Evolutionary conservation across 1,139 yeast species (phyloP).

Genomic region (Geotrichum klebahnii): DNA sequence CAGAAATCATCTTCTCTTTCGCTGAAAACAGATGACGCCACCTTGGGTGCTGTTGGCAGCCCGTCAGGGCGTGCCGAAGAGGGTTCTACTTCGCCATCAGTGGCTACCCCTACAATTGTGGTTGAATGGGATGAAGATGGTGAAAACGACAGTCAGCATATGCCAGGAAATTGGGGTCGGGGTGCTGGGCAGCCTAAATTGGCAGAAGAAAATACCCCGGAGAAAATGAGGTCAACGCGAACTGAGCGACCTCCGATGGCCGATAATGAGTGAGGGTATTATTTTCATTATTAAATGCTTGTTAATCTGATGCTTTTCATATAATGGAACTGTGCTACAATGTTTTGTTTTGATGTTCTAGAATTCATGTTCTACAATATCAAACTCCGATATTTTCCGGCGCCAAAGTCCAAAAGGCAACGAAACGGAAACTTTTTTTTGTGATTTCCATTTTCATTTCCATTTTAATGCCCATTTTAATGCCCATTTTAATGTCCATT

Average conservation of each 20-base stretch:
- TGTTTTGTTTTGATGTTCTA: not conserved
- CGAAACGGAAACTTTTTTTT: too few relatives aligned
- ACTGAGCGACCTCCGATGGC: conserved; percentile 10
- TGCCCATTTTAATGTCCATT: not conserved
- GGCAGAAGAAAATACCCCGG: not conserved
- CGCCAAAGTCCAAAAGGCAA: too few relatives aligned
- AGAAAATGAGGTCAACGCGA: conserved; percentile 1
- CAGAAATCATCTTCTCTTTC: conserved; percentile 4
- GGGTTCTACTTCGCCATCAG: not conserved
- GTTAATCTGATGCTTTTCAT: too few relatives aligned
- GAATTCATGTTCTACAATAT: too few relatives aligned
- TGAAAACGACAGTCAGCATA: conserved; percentile 25
- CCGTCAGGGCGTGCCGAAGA: not conserved
- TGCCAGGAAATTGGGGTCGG: not conserved
- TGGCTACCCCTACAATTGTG: conserved; percentile 31
- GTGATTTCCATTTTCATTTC: too few relatives aligned
- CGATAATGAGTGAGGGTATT: too few relatives aligned
- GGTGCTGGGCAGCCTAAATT: not conserved
- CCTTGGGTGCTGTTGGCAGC: too few relatives aligned
- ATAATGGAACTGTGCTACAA: not conserved
- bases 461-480: too few relatives aligned
- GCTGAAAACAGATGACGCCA: conserved; percentile 2
- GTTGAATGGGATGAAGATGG: conserved; percentile 36
- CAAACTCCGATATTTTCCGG: not conserved
- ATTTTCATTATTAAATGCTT: too few relatives aligned